These are phyloP conservation scores for Diplocarpon mali DNA, from an alignment of 2,329 filamentous ascomycete genomes.

Conservation along the genomic window DNA sequence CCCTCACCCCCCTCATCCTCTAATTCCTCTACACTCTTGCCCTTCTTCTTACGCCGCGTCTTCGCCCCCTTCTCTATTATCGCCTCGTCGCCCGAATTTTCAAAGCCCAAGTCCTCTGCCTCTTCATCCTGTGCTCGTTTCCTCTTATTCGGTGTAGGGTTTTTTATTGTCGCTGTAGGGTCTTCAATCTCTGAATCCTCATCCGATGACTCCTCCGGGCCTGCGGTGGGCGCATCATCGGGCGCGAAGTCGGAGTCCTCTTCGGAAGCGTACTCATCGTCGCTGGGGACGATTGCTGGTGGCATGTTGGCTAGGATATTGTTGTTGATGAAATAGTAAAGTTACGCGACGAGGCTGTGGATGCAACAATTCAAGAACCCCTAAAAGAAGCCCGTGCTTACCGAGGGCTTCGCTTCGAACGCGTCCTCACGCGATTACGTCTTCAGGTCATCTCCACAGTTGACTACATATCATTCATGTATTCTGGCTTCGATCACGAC, in stretches of 20 bases:
- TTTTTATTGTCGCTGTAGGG: conserved; percentile 15
- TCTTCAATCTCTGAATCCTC: conserved; percentile 33
- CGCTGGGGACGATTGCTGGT: conserved; percentile 21
- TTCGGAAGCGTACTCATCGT: conserved; percentile 53
- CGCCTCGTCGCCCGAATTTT: conserved; percentile 63
- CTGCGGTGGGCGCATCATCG: conserved; percentile 34
- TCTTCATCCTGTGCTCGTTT: conserved; percentile 27
- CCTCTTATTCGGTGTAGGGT: conserved; percentile 23
- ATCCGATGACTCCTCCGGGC: conserved; percentile 34
- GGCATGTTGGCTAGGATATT: conserved; percentile 17
- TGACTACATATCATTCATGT: too few relatives aligned
- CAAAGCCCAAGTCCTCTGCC: conserved; percentile 40
- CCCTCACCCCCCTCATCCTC: conserved; percentile 54
- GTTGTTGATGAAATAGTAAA: background rate
- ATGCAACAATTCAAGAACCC: too few relatives aligned
- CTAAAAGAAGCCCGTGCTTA: too few relatives aligned
- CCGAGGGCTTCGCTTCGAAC: too few relatives aligned
- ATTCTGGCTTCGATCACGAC: too few relatives aligned
- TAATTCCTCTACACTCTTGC: conserved; percentile 35
- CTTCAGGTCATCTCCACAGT: too few relatives aligned
- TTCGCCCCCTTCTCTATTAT: conserved; percentile 50
- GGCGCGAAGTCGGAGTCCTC: conserved; percentile 65
- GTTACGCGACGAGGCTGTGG: conserved; percentile 4
- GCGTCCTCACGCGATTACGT: too few relatives aligned
- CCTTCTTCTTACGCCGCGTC: conserved; percentile 37